Evolutionary conservation across 192 early-diverging fungal genomes (phyloP).

Genomic region (Podila epigama): DNA sequence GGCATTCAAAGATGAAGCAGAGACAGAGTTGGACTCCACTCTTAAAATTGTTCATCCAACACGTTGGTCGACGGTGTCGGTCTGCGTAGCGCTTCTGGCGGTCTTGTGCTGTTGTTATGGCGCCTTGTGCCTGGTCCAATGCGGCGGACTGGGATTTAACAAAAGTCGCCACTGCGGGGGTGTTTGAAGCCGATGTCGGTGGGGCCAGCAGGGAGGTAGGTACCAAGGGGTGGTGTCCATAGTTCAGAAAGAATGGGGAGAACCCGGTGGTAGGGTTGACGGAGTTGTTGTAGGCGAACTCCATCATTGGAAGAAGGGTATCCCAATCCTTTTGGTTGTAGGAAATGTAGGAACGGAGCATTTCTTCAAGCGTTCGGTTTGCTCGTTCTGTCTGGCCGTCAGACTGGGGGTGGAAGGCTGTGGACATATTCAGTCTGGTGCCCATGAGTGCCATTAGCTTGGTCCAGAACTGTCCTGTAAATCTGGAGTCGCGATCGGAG

Average conservation of each 20-base stretch:
- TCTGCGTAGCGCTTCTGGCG: not conserved
- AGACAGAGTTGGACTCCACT: too few relatives aligned
- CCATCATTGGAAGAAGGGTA: slow-evolving; percentile 36
- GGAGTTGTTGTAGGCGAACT: slow-evolving; percentile 65
- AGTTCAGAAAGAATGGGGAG: slow-evolving; percentile 32
- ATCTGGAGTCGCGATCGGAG: slow-evolving; percentile 55
- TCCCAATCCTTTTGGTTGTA: slow-evolving; percentile 53
- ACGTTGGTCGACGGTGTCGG: too few relatives aligned
- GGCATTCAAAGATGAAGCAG: too few relatives aligned
- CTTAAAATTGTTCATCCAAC: too few relatives aligned
- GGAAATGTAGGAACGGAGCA: slow-evolving; percentile 2
- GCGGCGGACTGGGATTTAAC: not conserved
- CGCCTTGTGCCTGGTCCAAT: not conserved
- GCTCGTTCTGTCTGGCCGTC: slow-evolving; percentile 44
- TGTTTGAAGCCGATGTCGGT: not conserved
- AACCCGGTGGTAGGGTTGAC: slow-evolving; percentile 25
- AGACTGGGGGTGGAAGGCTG: slow-evolving; percentile 46
- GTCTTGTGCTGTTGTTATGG: not conserved
- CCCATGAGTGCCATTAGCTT: slow-evolving; percentile 16
- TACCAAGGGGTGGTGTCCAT: not conserved
- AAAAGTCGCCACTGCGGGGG: not conserved
- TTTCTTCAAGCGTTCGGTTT: slow-evolving; percentile 16
- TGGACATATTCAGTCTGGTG: slow-evolving; percentile 46
- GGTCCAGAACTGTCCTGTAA: slow-evolving; percentile 55
- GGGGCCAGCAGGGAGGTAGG: slow-evolving; percentile 3